Evolutionary conservation across 768 basidiomycete genomes (phyloP).

Genomic region (Candolleomyces aberdarensis): DNA sequence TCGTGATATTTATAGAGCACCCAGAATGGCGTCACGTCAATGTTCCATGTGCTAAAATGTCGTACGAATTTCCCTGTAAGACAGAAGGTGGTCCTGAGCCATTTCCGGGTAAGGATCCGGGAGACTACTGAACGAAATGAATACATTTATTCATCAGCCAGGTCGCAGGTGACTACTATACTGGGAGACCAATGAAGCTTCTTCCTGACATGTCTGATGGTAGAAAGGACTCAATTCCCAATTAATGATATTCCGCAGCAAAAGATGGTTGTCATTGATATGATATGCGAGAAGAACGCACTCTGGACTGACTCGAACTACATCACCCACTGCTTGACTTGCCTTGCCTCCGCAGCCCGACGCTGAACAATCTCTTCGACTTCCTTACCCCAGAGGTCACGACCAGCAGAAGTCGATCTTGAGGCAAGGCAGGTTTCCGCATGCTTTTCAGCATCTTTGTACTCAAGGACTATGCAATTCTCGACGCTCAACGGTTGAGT

Average conservation of each 20-base stretch:
- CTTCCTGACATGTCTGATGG: no score
- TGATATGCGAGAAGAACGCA: neutral
- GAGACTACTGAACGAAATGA: no score
- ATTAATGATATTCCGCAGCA: neutral
- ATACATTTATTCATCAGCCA: no score
- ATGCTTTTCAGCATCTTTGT: constrained; percentile 71
- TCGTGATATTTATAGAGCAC: neutral
- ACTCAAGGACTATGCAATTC: constrained; percentile 85
- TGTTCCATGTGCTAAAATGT: no score
- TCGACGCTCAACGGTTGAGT: constrained; percentile 59
- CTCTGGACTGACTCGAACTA: neutral
- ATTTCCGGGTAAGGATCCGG: no score
- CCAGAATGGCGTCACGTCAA: no score
- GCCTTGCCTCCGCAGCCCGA: constrained; percentile 56
- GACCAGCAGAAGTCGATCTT: constrained; percentile 26
- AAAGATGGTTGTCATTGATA: neutral
- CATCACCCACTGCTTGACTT: constrained; percentile 53
- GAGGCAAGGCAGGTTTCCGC: constrained; percentile 38
- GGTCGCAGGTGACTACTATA: no score
- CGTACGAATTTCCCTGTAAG: no score
- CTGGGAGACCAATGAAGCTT: no score
- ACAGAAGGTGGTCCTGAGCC: no score
- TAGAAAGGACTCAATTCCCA: no score
- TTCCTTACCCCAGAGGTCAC: constrained; percentile 72
- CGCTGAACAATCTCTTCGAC: constrained; percentile 55